Conservation (phyloP, 2,329 filamentous ascomycete genomes). For the Phialemonium atrogriseum region DNA sequence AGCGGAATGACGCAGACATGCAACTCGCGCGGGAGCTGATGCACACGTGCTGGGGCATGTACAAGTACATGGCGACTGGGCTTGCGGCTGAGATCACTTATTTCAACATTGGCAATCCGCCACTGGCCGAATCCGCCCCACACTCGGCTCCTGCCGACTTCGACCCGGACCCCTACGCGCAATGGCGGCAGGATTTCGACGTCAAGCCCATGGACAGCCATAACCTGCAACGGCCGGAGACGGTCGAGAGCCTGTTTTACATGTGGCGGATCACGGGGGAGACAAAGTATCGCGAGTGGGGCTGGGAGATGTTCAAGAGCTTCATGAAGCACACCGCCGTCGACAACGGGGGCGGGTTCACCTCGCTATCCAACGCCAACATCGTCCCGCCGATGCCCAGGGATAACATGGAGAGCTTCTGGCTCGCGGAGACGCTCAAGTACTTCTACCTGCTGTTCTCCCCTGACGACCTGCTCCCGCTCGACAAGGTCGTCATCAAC, state of each 20-base stretch:
- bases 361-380: conserved; percentile 69
- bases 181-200: conserved; percentile 70
- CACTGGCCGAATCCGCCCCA: conserved; percentile 50
- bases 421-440: conserved; percentile 96
- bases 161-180: conserved; percentile 41
- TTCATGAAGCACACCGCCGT: conserved; percentile 84
- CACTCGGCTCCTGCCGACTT: conserved; percentile 42
- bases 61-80: conserved; percentile 80
- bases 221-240: conserved; percentile 92
- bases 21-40: conserved; percentile 80
- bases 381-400: conserved; percentile 57
- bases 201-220: conserved; percentile 80
- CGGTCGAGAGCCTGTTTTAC: conserved; percentile 92
- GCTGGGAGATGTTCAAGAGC: conserved; percentile 95
- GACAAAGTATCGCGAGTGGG: conserved; percentile 83
- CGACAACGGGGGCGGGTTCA: conserved; percentile 70
- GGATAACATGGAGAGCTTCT: conserved; percentile 99
- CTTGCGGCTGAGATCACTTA: conserved; percentile 93
- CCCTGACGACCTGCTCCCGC: conserved; percentile 68
- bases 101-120: conserved; percentile 68
- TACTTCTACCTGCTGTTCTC: conserved; percentile 96
- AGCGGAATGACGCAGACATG: conserved; percentile 80
- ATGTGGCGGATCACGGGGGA: conserved; percentile 98
- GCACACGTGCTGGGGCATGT: conserved; percentile 98
- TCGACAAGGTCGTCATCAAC: conserved; percentile 86